Evolutionary conservation across 2,329 filamentous ascomycete species (phyloP).

Genomic region (Beauveria sp.): DNA sequence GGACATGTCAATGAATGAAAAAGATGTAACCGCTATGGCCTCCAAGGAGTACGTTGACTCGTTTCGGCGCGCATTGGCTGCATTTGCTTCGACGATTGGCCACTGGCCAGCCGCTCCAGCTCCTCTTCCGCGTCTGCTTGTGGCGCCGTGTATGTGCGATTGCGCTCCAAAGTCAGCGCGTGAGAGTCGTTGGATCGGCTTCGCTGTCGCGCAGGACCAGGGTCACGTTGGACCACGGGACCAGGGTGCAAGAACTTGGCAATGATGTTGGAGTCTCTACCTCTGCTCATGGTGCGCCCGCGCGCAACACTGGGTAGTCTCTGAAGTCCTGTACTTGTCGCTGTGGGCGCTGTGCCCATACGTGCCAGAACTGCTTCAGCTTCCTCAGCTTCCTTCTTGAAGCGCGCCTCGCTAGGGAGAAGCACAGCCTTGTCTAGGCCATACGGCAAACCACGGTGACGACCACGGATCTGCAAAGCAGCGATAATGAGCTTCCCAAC

Average conservation of each 20-base stretch:
- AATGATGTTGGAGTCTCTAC: slow-evolving; percentile 35
- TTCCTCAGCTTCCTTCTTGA: slow-evolving; percentile 44
- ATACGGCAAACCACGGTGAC: slow-evolving; percentile 61
- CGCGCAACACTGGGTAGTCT: slow-evolving; percentile 23
- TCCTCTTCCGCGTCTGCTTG: slow-evolving; percentile 20
- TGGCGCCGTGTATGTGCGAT: slow-evolving; percentile 19
- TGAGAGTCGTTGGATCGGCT: slow-evolving; percentile 20
- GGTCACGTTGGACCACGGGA: slow-evolving; percentile 29
- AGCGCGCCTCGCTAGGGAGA: slow-evolving; percentile 48
- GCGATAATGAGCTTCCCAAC: slow-evolving; percentile 64
- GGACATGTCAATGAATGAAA: not conserved
- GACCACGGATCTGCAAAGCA: slow-evolving; percentile 62
- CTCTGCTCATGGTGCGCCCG: slow-evolving; percentile 31
- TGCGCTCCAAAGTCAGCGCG: slow-evolving; percentile 6
- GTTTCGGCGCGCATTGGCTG: slow-evolving; percentile 22
- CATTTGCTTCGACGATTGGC: slow-evolving; percentile 17
- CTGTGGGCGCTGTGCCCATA: slow-evolving; percentile 24
- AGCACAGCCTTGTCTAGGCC: slow-evolving; percentile 56
- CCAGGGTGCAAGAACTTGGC: slow-evolving; percentile 42
- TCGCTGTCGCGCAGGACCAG: slow-evolving; percentile 21
- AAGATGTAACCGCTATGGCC: not conserved
- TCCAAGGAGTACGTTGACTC: slow-evolving; percentile 14
- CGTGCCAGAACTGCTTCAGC: slow-evolving; percentile 32
- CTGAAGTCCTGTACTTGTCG: slow-evolving; percentile 22
- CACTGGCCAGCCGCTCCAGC: slow-evolving; percentile 19